Percentiles rank a stretch among this genome's conserved stretches.
Conservation (phyloP, 225 moss, liverwort and hornwort species). For the Polytrichum commune region DNA sequence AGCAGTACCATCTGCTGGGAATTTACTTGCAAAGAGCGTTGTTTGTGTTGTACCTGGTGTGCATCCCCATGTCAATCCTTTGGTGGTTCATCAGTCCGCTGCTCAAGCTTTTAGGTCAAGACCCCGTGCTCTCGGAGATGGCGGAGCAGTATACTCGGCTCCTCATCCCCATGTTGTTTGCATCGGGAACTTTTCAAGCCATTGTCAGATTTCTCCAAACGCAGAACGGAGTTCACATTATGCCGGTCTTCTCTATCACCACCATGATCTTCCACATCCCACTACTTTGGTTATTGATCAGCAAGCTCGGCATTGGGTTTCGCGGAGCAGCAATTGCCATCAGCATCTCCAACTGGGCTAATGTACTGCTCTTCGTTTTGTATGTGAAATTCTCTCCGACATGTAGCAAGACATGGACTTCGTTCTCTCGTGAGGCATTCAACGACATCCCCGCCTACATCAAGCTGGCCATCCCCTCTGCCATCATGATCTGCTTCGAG, state of each 20-base stretch:
- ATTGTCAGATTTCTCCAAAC: conserved; percentile 53
- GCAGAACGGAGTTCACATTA: conserved; percentile 39
- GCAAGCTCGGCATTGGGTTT: conserved; percentile 25
- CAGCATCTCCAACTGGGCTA: conserved; percentile 56
- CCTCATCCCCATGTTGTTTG: conserved; percentile 42
- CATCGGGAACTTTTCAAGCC: conserved; percentile 29
- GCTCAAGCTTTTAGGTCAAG: conserved; percentile 33
- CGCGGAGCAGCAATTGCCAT: conserved; percentile 44
- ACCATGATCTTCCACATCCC: conserved; percentile 37
- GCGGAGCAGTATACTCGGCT: conserved; percentile 34
- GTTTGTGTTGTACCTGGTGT: conserved; percentile 23
- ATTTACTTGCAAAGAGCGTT: conserved; percentile 48
- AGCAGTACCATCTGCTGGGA: conserved; percentile 40
- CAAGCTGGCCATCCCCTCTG: conserved; percentile 48
- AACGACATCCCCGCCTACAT: conserved; percentile 19
- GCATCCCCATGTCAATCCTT: conserved; percentile 27
- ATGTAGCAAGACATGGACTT: conserved; percentile 39
- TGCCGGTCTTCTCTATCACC: conserved; percentile 33
- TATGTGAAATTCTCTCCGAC: conserved; percentile 33
- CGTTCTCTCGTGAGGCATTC: conserved; percentile 30
- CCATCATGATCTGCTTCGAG: conserved; percentile 53
- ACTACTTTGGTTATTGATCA: conserved; percentile 34
- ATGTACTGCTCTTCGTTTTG: conserved; percentile 19
- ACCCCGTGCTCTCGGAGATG: conserved; percentile 32
- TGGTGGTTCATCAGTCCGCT: conserved; percentile 38